phyloP scores from a whole-genome alignment of 495 filamentous ascomycete species.

The Bacidia gigantensis region DNA sequence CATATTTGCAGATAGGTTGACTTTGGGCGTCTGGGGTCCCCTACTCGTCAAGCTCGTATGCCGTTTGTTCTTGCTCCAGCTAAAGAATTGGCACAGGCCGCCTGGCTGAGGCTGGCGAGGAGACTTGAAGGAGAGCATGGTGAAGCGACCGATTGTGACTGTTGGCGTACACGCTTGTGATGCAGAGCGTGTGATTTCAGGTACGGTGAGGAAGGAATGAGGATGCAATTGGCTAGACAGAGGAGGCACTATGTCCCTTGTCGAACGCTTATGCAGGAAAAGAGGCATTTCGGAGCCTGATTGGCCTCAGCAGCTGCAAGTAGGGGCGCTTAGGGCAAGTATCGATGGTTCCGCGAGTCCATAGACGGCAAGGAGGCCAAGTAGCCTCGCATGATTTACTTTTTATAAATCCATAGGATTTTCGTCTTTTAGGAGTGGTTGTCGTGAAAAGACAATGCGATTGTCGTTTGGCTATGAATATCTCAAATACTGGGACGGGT shows the following conservation, averaged over 20 bases:
- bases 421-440: no score
- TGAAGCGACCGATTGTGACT: constrained; percentile 4
- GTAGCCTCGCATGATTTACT: not conserved
- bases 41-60: constrained; percentile 2
- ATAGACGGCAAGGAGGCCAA: not conserved
- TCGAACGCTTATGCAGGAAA: not conserved
- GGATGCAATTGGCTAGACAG: not conserved
- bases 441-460: not conserved
- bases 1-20: not conserved
- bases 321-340: constrained; percentile 2
- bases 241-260: not conserved
- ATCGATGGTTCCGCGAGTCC: constrained; percentile 5
- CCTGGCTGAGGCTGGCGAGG: not conserved
- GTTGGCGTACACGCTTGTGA: constrained; percentile 6
- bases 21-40: not conserved
- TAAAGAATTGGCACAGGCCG: not conserved
- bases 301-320: not conserved
- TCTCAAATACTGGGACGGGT: not conserved
- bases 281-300: not conserved
- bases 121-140: constrained; percentile 1
- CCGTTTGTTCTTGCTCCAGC: not conserved
- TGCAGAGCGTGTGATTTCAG: constrained; percentile 8
- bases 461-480: not conserved
- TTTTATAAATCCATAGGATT: not conserved
- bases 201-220: not conserved